Evolutionary conservation across 2,329 filamentous ascomycete species (phyloP), one percentile per base, ranked within the genome.

Genomic region (Xylariaceae sp.): DNA sequence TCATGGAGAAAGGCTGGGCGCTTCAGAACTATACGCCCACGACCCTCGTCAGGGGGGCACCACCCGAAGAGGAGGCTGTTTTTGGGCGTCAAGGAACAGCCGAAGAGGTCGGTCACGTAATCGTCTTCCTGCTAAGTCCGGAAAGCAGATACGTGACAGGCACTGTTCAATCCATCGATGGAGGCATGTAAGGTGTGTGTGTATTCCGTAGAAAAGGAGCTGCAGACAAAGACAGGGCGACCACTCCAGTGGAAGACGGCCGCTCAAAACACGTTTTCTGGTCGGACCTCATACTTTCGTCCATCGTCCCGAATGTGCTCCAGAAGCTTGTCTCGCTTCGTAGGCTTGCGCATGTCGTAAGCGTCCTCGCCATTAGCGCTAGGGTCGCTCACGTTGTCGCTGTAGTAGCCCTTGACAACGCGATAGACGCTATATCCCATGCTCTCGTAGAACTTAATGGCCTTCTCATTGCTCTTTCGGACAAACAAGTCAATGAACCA

Each of bases 401-500:
- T 90, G 71, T 99, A 99, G 74, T 99, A 99, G 68, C 89, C 88
- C 67, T 91, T 86, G 50, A 99, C 93, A 8, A 90, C 84, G 51
- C 94, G 82, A 75, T 89, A 99, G 51, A 97, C 88, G 60, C 86
- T 92, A 73, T 99, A 96, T 66, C 94, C 94, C 83, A 97, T 87
- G 66, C 85, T 88, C 73, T 89, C 87, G 74, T 99, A 99, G 75
- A 99, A 87, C 54, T 83, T 81, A 69, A 97, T 92, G 5, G 94
- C 94, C 64, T 90, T 87, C 69, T 85, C 81, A 73, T 99, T 99
- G 70, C 91, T 92, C 64, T 87, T 88, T 49, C 94, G 82, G 51
- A 99, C 94, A 71, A 96, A 99, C 54, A 99, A 76, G 74, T 99
- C 94, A 50, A 97, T 89, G 72, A 99, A 99, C 89, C 91, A 97